Evolutionary conservation across 2,329 filamentous ascomycete genomes (phyloP).

Genomic region (Lachnum nothofagi): DNA sequence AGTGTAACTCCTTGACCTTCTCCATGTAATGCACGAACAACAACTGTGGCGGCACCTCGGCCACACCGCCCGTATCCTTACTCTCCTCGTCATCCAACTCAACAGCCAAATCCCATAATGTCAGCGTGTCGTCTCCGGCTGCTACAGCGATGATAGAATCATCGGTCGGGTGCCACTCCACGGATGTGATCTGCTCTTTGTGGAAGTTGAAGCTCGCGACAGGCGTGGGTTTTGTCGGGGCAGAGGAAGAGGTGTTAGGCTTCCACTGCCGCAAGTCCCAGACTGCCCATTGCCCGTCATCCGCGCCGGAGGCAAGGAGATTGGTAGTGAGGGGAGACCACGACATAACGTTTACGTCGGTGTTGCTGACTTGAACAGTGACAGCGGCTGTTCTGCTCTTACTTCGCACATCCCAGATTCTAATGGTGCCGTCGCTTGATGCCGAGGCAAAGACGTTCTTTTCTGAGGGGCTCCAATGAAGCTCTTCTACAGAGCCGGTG

Average conservation of each 20-base stretch:
- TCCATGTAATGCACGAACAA: conserved; percentile 97
- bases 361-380: conserved; percentile 74
- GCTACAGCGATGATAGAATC: conserved; percentile 93
- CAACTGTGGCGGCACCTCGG: conserved; percentile 85
- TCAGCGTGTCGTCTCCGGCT: conserved; percentile 88
- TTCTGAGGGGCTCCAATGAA: conserved; percentile 95
- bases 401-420: conserved; percentile 90
- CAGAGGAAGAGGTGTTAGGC: conserved; percentile 45
- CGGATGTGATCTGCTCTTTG: conserved; percentile 89
- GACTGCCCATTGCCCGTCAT: conserved; percentile 89
- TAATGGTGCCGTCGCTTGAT: conserved; percentile 88
- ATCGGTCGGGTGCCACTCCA: conserved; percentile 97
- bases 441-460: conserved; percentile 90
- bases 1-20: conserved; percentile 91
- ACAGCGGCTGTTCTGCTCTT: conserved; percentile 87
- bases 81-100: conserved; percentile 97
- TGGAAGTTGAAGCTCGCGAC: conserved; percentile 95
- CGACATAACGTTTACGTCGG: conserved; percentile 93
- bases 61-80: conserved; percentile 79
- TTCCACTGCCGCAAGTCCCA: conserved; percentile 98
- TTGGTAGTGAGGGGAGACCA: conserved; percentile 89
- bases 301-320: conserved; percentile 84
- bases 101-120: conserved; percentile 93
- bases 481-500: conserved; percentile 79
- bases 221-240: conserved; percentile 58